phyloP scores from a whole-genome alignment of 176 grass and related monocot species.

The Bromus sterilis region DNA sequence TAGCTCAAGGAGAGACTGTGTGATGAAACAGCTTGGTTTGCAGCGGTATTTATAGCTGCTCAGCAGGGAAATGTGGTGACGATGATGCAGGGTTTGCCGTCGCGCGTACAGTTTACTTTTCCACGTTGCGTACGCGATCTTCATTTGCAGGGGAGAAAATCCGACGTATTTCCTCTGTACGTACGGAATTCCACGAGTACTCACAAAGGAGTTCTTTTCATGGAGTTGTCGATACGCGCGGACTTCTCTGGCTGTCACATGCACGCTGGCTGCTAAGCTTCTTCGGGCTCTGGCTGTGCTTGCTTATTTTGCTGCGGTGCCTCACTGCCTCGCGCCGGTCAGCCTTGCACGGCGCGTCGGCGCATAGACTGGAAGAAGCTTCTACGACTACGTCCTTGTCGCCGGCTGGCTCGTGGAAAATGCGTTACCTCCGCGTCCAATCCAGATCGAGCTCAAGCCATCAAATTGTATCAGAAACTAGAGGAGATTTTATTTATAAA shows the following conservation, averaged over 20 bases:
- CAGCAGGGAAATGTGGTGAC: not conserved
- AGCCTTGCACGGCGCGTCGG: not conserved
- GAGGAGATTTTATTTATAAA: no score
- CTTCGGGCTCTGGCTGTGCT: not conserved
- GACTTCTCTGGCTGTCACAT: not conserved
- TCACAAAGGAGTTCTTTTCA: not conserved
- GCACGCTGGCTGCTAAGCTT: not conserved
- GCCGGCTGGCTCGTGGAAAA: not conserved
- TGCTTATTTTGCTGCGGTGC: not conserved
- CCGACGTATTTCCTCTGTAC: not conserved
- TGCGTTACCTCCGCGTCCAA: not conserved
- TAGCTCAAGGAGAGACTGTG: not conserved
- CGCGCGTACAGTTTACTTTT: not conserved
- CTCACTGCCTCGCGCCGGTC: not conserved
- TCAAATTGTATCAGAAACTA: no score
- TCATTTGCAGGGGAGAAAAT: not conserved
- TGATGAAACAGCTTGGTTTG: not conserved
- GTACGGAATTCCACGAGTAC: not conserved
- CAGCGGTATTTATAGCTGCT: constrained; percentile 3
- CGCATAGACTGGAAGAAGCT: not conserved
- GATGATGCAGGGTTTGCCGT: not conserved
- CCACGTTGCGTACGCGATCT: not conserved
- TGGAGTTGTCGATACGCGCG: not conserved
- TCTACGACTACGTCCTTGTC: not conserved
- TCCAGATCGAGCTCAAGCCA: not conserved